phyloP scores from a whole-genome alignment of 176 grass and related monocot species.

The Rhynchospora pubera region DNA sequence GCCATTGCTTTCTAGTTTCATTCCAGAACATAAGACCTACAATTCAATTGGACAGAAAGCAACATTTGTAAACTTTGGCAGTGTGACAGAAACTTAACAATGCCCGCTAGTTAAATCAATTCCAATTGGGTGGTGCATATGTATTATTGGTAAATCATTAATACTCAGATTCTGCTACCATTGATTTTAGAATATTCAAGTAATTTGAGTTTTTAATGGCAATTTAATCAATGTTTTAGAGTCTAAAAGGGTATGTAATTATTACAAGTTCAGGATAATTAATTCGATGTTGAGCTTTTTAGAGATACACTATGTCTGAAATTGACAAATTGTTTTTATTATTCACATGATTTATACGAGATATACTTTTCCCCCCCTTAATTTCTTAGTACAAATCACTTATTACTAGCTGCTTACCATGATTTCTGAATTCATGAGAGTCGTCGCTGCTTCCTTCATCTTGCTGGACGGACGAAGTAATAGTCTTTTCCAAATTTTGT shows the following conservation, averaged over 20 bases:
- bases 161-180: neutral
- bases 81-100: neutral
- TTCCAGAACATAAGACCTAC: slow-evolving; percentile 84
- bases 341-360: neutral
- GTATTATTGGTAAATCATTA: neutral
- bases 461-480: neutral
- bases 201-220: no score
- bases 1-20: slow-evolving; percentile 78
- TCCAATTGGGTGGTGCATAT: neutral
- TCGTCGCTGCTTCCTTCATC: slow-evolving; percentile 4
- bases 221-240: neutral
- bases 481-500: neutral
- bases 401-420: neutral
- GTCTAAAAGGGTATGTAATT: neutral
- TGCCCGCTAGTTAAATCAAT: neutral
- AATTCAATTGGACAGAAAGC: neutral
- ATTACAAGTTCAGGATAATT: neutral
- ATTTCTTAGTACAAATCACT: neutral
- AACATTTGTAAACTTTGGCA: neutral
- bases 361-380: neutral
- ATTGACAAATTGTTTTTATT: neutral
- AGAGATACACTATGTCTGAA: neutral
- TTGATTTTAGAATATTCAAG: neutral
- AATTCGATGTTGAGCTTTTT: neutral
- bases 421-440: slow-evolving; percentile 22